Base-by-base conservation (phyloP, 192 early-diverging fungal species). In the Thoreauomyces humboldtii region DNA sequence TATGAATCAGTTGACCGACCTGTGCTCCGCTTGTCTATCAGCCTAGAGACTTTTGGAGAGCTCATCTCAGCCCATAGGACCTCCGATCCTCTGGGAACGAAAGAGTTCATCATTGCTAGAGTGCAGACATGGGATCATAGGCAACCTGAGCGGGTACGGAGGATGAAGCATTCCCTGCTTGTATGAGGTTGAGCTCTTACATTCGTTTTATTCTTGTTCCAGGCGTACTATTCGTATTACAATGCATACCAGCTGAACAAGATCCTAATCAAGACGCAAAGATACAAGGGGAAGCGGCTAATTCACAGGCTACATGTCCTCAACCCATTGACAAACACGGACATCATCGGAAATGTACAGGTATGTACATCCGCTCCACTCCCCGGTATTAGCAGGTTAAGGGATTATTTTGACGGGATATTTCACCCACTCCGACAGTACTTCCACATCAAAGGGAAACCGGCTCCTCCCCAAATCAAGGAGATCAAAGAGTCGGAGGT, bases 341-440 rank as follows among this genome's bases (percentile, higher is more conserved):
- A 85, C 54, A 85, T 85, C 47, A 85, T 85, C 54, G 83, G 83
- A 25, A 82, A 85, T 58, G 83, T 85, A 15, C 69, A 75, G 51
- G 62, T 64, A 21, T 28, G 12, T 6, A 24, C 14, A 52, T n/a
- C n/a, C n/a, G n/a, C n/a, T n/a, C n/a, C n/a, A n/a, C n/a, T n/a
- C n/a, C n/a, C n/a, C n/a, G n/a, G n/a, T n/a, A n/a, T n/a, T n/a
- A n/a, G n/a, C n/a, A n/a, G n/a, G n/a, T n/a, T n/a, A n/a, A n/a
- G n/a, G n/a, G n/a, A n/a, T n/a, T n/a, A n/a, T n/a, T n/a, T n/a
- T n/a, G n/a, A n/a, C n/a, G n/a, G n/a, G n/a, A n/a, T n/a, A n/a
- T n/a, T n/a, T n/a, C n/a, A n/a, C n/a, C n/a, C n/a, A n/a, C n/a
- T n/a, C n/a, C n/a, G n/a, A n/a, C 50, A 52, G 50, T 52, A 52